Conservation (phyloP, 768 basidiomycete species). For the Tricholoma terreum region DNA sequence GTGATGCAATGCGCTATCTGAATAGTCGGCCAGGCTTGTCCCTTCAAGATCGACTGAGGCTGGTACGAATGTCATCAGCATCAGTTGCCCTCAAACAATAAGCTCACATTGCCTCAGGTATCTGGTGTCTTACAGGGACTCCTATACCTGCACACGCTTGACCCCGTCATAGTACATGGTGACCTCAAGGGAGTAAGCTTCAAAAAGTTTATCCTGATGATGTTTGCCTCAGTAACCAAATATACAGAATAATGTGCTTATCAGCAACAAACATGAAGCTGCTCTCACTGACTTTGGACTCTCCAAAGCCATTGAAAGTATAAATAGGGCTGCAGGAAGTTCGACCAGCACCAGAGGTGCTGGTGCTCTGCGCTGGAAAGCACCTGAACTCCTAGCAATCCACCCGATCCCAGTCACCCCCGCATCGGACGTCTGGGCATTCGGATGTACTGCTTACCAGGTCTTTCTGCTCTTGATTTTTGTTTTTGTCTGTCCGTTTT, state of each 20-base stretch:
- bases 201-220: neutral
- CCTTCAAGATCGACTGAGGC: conserved; percentile 26
- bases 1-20: conserved; percentile 41
- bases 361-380: conserved; percentile 32
- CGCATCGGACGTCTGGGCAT: conserved; percentile 33
- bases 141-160: conserved; percentile 39
- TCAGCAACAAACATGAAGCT: conserved; percentile 37
- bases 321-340: conserved; percentile 21
- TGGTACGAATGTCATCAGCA: conserved; percentile 35
- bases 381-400: conserved; percentile 25
- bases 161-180: conserved; percentile 33
- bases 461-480: too few species aligned
- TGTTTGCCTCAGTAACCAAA: too few species aligned
- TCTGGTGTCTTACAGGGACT: conserved; percentile 41
- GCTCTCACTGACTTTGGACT: conserved; percentile 47
- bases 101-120: too few species aligned
- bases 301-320: conserved; percentile 29
- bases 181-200: conserved; percentile 27
- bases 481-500: too few species aligned
- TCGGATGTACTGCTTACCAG: conserved; percentile 34
- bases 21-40: conserved; percentile 20
- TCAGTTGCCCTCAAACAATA: too few species aligned
- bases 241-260: conserved; percentile 42
- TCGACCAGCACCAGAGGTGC: conserved; percentile 25
- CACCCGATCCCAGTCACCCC: conserved; percentile 18